phyloP scores from a whole-genome alignment of 805 yeast species.

The Candida xyloterini region DNA sequence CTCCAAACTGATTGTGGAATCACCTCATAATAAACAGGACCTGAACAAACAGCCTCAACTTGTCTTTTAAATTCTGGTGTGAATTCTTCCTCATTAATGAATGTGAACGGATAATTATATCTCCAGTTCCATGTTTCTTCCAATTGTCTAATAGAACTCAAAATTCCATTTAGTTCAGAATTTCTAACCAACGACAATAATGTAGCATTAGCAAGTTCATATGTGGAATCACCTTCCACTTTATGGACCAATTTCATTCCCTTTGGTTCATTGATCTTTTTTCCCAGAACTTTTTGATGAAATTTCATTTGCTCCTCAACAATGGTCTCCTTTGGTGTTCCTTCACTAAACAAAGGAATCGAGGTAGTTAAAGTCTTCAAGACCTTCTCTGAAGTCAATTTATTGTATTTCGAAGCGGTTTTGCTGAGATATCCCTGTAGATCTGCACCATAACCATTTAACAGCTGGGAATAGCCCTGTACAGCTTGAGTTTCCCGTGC shows the following conservation, averaged over 20 bases:
- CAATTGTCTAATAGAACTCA: slow-evolving; percentile 52
- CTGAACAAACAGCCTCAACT: slow-evolving; percentile 38
- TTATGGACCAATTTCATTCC: slow-evolving; percentile 29
- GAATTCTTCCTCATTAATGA: slow-evolving; percentile 70
- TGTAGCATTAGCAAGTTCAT: slow-evolving; percentile 59
- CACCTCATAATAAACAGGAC: slow-evolving; percentile 25
- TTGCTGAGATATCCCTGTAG: slow-evolving; percentile 11
- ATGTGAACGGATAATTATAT: slow-evolving; percentile 71
- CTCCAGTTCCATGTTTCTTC: slow-evolving; percentile 63
- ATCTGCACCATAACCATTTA: slow-evolving; percentile 12
- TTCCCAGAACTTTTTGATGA: slow-evolving; percentile 36
- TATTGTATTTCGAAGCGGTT: slow-evolving; percentile 3
- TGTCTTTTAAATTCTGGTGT: slow-evolving; percentile 50
- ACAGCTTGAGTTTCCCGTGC: slow-evolving; percentile 14
- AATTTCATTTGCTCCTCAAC: slow-evolving; percentile 35
- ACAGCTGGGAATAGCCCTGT: slow-evolving; percentile 9
- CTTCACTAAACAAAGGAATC: slow-evolving; percentile 13
- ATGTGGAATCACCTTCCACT: slow-evolving; percentile 14
- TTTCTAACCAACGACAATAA: slow-evolving; percentile 69
- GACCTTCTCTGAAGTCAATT: slow-evolving; percentile 16
- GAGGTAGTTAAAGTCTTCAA: slow-evolving; percentile 14
- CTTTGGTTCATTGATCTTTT: slow-evolving; percentile 47
- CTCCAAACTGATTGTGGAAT: slow-evolving; percentile 51
- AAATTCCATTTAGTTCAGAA: slow-evolving; percentile 48
- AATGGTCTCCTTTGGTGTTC: slow-evolving; percentile 28